phyloP scores from a whole-genome alignment of 2,329 filamentous ascomycete species.

The Sordariomycetes sp. region DNA sequence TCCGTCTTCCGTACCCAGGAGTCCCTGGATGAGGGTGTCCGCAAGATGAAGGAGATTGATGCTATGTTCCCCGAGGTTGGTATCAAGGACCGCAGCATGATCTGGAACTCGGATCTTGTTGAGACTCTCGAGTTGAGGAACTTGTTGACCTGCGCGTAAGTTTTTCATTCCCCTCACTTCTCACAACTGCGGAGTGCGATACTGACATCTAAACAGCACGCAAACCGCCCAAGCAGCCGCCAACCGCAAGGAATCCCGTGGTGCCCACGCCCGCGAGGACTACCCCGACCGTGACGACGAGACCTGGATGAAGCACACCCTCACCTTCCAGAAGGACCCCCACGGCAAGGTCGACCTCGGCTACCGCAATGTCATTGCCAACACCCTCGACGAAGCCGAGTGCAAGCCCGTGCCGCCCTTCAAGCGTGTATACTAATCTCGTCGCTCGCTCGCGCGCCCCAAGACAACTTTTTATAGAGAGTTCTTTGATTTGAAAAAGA shows the following conservation, averaged over 20 bases:
- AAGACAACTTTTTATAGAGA: too few relatives aligned
- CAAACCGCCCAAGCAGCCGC: constrained; percentile 89
- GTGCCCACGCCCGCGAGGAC: constrained; percentile 94
- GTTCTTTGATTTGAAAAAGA: too few relatives aligned
- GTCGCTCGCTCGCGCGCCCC: too few relatives aligned
- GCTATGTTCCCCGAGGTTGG: constrained; percentile 71
- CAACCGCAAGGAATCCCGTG: constrained; percentile 93
- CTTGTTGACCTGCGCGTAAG: constrained; percentile 89
- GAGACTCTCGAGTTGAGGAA: constrained; percentile 95
- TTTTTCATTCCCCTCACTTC: constrained; percentile 17
- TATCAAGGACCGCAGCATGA: constrained; percentile 98
- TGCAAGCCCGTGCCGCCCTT: constrained; percentile 95
- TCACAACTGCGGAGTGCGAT: neutral
- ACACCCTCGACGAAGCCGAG: constrained; percentile 88
- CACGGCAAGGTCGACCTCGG: constrained; percentile 79
- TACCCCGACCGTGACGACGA: constrained; percentile 90
- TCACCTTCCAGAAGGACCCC: constrained; percentile 89
- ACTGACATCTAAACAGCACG: constrained; percentile 37
- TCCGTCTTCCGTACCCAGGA: constrained; percentile 94
- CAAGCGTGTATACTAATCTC: constrained; percentile 75
- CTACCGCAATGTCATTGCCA: constrained; percentile 75
- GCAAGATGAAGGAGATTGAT: constrained; percentile 80
- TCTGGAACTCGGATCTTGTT: constrained; percentile 97
- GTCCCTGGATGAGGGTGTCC: constrained; percentile 85
- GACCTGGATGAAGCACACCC: constrained; percentile 99